phyloP scores from a whole-genome alignment of 129 eudicot genomes.

The Arctium minus region DNA sequence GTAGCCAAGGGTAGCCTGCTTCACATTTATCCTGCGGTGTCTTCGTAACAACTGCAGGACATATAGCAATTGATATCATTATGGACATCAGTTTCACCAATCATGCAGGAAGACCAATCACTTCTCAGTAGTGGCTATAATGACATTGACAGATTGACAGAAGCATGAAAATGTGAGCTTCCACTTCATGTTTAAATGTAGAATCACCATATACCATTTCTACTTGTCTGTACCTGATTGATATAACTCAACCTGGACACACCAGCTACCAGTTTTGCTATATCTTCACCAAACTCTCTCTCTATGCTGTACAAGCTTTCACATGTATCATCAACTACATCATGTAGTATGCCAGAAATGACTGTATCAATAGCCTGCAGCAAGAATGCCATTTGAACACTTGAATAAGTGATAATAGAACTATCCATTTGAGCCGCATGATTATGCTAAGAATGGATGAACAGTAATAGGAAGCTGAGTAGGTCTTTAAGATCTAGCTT shows the following conservation, averaged over 20 bases:
- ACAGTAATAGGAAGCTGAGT: neutral
- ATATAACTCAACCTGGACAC: slow-evolving; percentile 89
- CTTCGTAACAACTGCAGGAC: slow-evolving; percentile 70
- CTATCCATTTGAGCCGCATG: neutral
- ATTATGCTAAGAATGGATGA: neutral
- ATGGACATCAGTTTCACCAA: neutral
- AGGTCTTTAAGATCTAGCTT: neutral
- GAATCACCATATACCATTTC: slow-evolving; percentile 7
- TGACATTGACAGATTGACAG: slow-evolving; percentile 7
- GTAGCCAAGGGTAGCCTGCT: slow-evolving; percentile 63
- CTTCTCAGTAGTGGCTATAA: neutral
- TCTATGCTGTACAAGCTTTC: slow-evolving; percentile 60
- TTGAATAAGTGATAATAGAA: neutral
- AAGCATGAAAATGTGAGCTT: neutral
- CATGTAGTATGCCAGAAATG: slow-evolving; percentile 92
- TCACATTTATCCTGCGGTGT: slow-evolving; percentile 77
- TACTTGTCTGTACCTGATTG: slow-evolving; percentile 63
- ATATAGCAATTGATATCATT: slow-evolving; percentile 1
- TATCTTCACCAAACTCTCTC: slow-evolving; percentile 74
- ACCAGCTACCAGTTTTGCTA: slow-evolving; percentile 83
- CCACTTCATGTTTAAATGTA: neutral
- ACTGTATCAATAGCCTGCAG: slow-evolving; percentile 85
- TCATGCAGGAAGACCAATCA: slow-evolving; percentile 7
- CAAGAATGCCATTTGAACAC: slow-evolving; percentile 10
- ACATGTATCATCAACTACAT: slow-evolving; percentile 81